Evolutionary conservation across 2,329 filamentous ascomycete genomes (phyloP), one percentile per base, ranked within the genome.

Genomic region (Rutstroemia sp.): DNA sequence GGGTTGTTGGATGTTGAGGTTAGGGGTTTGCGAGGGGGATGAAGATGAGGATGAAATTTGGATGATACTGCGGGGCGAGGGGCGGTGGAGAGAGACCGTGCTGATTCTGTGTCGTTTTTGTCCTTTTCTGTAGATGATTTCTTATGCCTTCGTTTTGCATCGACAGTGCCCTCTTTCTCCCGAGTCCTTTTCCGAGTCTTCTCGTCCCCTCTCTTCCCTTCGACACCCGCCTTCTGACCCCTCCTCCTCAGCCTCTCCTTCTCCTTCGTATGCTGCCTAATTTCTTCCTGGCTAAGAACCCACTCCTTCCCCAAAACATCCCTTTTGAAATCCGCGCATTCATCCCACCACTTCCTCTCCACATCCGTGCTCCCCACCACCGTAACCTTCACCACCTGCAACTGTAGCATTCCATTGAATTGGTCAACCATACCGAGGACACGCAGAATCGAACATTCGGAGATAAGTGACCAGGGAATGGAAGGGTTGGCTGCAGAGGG

Each of bases 281-380:
- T 51, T 25, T 78, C 74, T 57, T 71, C 73, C 21, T 69, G 67
- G 30, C 71, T 74, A 30, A 86, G 62, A n/a, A 76, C 65, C 84
- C 84, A 87, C 0, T 80, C 77, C 56, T 67, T 70, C 3, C 69
- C 67, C 14, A 87, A 71, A 5, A 82, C 72, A 4, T 79, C 73
- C 36, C 64, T 65, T 38, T 74, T 74, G 64, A 86, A 84, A 30
- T 68, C 68, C 17, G 67, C 61, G 46, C 76, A 72, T 69, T 81
- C 81, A 62, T 77, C 73, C 83, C 83, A 87, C 8, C 84, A 79
- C 7, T 65, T 68, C 3, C 85, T 72, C 66, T 87, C 84, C 36
- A 79, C 73, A 47, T 76, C 74, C 0, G 82, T 86, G 46, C 76
- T 75, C 23, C 65, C 67, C 4, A 86, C 56, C 0, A 72, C 61